phyloP scores from a whole-genome alignment of 306 rosid species.

The Macrotyloma uniflorum region DNA sequence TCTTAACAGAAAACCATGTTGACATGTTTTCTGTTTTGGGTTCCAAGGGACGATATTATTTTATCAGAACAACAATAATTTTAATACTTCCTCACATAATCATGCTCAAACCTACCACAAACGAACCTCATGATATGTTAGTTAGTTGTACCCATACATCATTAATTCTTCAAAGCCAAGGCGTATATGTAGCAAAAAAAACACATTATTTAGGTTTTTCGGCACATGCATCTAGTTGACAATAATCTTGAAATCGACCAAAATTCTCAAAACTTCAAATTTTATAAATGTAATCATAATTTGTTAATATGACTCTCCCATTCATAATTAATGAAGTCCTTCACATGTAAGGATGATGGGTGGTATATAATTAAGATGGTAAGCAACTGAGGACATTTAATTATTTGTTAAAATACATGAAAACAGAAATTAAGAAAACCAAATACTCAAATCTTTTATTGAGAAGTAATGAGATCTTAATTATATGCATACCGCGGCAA shows the following conservation, averaged over 20 bases:
- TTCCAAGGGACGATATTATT: conserved; percentile 31
- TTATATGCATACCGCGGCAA: background rate
- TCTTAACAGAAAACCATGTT: conserved; percentile 55
- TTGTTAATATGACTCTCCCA: background rate
- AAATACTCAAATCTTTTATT: background rate
- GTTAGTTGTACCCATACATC: conserved; percentile 39
- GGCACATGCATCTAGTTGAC: conserved; percentile 62
- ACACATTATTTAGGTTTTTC: conserved; percentile 24
- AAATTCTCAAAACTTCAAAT: conserved; percentile 57
- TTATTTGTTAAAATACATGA: background rate
- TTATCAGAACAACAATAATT: background rate
- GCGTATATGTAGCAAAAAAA: conserved; percentile 33
- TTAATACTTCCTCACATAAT: conserved; percentile 11
- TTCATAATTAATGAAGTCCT: conserved; percentile 12
- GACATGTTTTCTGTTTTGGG: conserved; percentile 50
- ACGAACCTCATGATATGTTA: conserved; percentile 52
- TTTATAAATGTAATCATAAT: conserved; percentile 36
- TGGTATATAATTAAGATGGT: conserved; percentile 12
- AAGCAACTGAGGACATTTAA: background rate
- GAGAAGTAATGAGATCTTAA: background rate
- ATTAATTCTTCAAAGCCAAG: conserved; percentile 35
- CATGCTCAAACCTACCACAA: conserved; percentile 38
- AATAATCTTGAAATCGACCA: conserved; percentile 61
- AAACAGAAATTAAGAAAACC: background rate
- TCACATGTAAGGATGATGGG: conserved; percentile 57